Conservation (phyloP, 257 asterid genomes). For the Solanum pimpinellifolium region DNA sequence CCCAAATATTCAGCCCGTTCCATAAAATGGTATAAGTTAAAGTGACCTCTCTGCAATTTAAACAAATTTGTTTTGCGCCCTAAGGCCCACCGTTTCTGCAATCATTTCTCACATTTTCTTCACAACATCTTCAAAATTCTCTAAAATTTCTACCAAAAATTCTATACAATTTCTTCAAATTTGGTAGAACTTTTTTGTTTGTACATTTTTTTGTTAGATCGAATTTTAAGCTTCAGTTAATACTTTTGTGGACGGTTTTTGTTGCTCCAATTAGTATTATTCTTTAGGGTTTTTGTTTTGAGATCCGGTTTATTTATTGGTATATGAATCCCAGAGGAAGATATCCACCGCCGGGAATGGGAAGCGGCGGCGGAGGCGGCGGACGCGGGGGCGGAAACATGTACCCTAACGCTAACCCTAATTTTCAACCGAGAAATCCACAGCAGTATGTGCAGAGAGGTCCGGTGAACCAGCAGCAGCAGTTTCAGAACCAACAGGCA, state of each 20-base stretch:
- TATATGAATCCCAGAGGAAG: constrained; percentile 78
- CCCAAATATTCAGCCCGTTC: background rate
- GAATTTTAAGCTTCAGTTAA: background rate
- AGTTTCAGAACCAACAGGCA: constrained; percentile 4
- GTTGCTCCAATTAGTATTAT: constrained; percentile 4
- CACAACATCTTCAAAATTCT: background rate
- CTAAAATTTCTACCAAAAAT: background rate
- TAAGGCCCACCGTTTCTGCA: background rate
- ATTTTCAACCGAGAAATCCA: constrained; percentile 55
- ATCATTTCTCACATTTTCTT: background rate
- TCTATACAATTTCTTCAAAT: background rate
- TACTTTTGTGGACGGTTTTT: constrained; percentile 6
- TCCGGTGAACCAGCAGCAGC: constrained; percentile 46
- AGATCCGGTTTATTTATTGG: background rate
- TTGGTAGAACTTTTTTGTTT: background rate
- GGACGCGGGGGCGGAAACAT: constrained; percentile 26
- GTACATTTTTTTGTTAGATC: background rate
- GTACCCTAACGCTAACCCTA: constrained; percentile 44
- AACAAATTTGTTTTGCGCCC: constrained; percentile 20
- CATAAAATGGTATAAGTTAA: background rate
- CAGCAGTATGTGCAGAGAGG: constrained; percentile 66
- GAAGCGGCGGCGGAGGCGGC: constrained; percentile 30
- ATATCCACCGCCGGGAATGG: constrained; percentile 95
- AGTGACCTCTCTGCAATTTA: constrained; percentile 5
- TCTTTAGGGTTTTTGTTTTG: constrained; percentile 1